Percentiles rank a stretch among this genome's conserved stretches.
phyloP scores from a whole-genome alignment of 129 eudicot genomes.

The Pulicaria dysenterica region DNA sequence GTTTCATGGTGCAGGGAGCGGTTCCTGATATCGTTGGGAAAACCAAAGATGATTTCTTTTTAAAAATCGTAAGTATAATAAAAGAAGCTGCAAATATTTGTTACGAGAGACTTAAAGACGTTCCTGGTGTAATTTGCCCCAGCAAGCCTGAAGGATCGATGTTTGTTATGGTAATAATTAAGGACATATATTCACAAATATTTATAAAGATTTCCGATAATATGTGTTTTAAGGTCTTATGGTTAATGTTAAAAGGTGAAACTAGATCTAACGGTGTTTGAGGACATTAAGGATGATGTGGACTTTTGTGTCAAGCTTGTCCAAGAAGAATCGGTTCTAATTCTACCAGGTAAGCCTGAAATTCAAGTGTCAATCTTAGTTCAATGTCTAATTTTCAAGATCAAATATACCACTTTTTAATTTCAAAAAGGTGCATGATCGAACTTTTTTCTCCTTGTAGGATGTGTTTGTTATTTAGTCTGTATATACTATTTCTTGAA shows the following conservation, averaged over 20 bases:
- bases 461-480: too few species aligned
- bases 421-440: not conserved
- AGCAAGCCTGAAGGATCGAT: constrained; percentile 90
- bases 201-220: not conserved
- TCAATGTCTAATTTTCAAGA: not conserved
- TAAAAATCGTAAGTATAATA: constrained; percentile 45
- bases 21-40: constrained; percentile 65
- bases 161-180: constrained; percentile 74
- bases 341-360: constrained; percentile 68
- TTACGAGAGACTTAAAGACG: constrained; percentile 50
- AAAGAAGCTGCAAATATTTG: constrained; percentile 57
- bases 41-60: constrained; percentile 65
- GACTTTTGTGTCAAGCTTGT: constrained; percentile 79
- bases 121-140: constrained; percentile 77
- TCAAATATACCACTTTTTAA: not conserved
- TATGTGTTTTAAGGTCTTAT: constrained; percentile 2
- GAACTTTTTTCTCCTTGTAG: too few species aligned
- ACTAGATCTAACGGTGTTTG: constrained; percentile 55
- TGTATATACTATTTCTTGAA: too few species aligned
- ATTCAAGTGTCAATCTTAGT: not conserved
- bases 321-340: constrained; percentile 78
- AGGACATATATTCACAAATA: constrained; percentile 17
- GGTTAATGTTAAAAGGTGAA: constrained; percentile 52
- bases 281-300: constrained; percentile 71
- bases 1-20: constrained; percentile 59